These are phyloP conservation scores for Bisporella sp. DNA, from an alignment of 2,329 filamentous ascomycete genomes.

Conservation along the genomic window DNA sequence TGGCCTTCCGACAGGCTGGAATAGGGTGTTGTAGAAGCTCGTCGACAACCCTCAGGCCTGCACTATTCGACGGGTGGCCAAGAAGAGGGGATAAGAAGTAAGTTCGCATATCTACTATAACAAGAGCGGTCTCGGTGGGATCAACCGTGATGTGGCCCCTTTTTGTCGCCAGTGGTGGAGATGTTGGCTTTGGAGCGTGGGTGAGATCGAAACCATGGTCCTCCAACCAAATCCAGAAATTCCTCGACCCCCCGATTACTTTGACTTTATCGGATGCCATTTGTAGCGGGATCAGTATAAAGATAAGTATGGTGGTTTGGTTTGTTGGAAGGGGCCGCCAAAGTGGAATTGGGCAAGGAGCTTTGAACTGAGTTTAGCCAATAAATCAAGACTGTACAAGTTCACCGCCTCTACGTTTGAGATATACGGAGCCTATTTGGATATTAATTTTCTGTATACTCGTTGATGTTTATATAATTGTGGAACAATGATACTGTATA, in stretches of 20 bases:
- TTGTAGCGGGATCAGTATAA: too few species aligned
- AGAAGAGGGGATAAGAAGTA: conserved; percentile 40
- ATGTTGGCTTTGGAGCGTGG: not conserved
- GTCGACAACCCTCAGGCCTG: conserved; percentile 34
- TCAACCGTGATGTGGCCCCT: conserved; percentile 32
- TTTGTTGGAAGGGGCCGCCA: too few species aligned
- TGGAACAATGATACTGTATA: too few species aligned
- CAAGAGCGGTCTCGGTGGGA: conserved; percentile 36
- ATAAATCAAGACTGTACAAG: too few species aligned
- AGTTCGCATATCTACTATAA: conserved; percentile 48
- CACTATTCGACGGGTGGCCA: conserved; percentile 34
- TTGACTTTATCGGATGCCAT: too few species aligned
- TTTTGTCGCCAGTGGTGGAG: conserved; percentile 1
- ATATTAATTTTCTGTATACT: too few species aligned
- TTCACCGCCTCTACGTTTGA: too few species aligned
- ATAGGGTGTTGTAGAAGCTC: not conserved
- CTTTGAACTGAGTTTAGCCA: too few species aligned
- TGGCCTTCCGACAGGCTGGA: not conserved
- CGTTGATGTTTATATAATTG: too few species aligned
- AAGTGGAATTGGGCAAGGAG: too few species aligned
- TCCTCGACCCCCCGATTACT: not conserved
- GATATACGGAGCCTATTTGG: too few species aligned
- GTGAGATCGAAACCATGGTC: not conserved
- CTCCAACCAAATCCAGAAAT: not conserved
- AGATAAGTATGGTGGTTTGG: too few species aligned